Base-by-base conservation (phyloP, 768 basidiomycete genomes). In the Lactifluus pinguis region DNA sequence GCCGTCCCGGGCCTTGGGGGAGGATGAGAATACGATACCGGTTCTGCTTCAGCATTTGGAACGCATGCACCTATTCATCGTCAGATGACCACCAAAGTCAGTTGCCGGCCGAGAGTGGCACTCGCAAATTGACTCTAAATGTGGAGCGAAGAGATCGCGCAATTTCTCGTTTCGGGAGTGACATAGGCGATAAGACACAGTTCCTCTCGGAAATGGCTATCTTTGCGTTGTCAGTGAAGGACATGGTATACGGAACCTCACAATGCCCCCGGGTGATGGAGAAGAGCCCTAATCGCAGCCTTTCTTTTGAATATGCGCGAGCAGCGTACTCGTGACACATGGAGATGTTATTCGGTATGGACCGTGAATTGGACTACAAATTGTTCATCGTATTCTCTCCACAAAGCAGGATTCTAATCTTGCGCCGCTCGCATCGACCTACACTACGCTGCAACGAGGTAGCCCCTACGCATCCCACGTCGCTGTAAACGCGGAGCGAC, bases 401-500 rank as follows among this genome's bases (percentile, higher is more conserved):
- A 19, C 15, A 61, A 14, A 57, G 17, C 47, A 53, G 50, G 38
- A 61, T 56, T 17, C 55, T 32, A n/a, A 55, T 38, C 39, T 56
- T 50, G 53, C 19, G 10, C 8, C 48, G 17, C 59, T 62, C 34
- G 52, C 53, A 42, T 72, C 68, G 17, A 54, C 47, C 48, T 65
- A 67, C 2, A 72, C 67, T 44, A 68, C 60, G 8, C 72, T 70
- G 44, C 72, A 72, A 49, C 68, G 70, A 15, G 66, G 66, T 6
- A 73, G 64, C 17, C 61, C 67, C 13, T 73, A 53, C 6, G 69
- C 51, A 53, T 65, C 65, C 65, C 67, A 71, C 11, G 65, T 44
- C 21, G 68, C 58, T n/a, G 50, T 52, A n/a, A 62, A 63, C 13
- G 65, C 49, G 50, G 57, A 63, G 55, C 70, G 72, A 47, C 71